A percentile compares a stretch with the other conserved stretches of the same genome.
phyloP scores from a whole-genome alignment of 495 filamentous ascomycete species.

The Penicillium maclennaniae region DNA sequence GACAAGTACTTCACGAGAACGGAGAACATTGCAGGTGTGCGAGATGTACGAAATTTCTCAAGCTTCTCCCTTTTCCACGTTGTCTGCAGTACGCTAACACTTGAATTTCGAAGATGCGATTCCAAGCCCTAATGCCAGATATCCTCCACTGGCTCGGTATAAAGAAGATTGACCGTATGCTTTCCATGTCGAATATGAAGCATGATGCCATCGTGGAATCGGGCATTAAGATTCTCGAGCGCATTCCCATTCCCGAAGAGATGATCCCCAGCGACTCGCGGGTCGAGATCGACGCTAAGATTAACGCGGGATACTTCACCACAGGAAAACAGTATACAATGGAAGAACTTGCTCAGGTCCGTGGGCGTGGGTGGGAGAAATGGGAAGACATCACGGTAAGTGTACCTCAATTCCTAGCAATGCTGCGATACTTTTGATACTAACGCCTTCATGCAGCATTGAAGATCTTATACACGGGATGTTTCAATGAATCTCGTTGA shows the following conservation, averaged over 20 bases:
- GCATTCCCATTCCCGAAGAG: conserved; percentile 88
- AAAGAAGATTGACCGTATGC: conserved; percentile 97
- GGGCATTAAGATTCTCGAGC: conserved; percentile 90
- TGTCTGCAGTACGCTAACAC: background rate
- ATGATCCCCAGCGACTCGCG: conserved; percentile 93
- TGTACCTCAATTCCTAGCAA: background rate
- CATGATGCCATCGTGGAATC: conserved; percentile 96
- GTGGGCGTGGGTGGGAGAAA: conserved; percentile 91
- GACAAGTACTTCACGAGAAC: conserved; percentile 98
- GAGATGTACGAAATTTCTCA: conserved; percentile 42
- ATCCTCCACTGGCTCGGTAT: conserved; percentile 98
- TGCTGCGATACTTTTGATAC: background rate
- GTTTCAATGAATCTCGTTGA: background rate
- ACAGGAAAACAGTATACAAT: conserved; percentile 85
- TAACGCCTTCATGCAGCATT: background rate
- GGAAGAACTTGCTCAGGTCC: conserved; percentile 78
- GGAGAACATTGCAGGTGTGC: conserved; percentile 95
- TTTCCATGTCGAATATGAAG: conserved; percentile 99
- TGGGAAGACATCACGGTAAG: conserved; percentile 56
- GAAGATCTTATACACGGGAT: background rate
- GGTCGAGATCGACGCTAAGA: conserved; percentile 98
- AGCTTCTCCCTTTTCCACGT: background rate
- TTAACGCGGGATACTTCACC: conserved; percentile 95
- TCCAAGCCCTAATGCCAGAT: conserved; percentile 99
- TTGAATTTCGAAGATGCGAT: conserved; percentile 64